phyloP scores from a whole-genome alignment of 208 protist genomes.

The Acanthamoeba triangularis region DNA sequence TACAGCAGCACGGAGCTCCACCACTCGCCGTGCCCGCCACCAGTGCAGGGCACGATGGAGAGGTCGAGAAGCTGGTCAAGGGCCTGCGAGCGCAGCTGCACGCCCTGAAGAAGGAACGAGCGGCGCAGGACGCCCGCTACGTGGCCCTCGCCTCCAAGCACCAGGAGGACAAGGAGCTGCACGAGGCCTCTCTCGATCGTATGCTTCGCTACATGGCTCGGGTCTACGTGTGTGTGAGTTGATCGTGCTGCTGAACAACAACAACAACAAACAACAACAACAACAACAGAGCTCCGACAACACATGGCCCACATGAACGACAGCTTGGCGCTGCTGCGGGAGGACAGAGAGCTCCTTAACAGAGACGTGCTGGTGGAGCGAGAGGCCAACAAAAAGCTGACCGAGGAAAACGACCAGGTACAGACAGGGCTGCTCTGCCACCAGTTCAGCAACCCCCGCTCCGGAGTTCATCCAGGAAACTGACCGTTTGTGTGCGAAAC shows the following conservation, averaged over 20 bases:
- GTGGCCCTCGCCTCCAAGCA: neutral
- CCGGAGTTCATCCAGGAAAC: too few relatives aligned
- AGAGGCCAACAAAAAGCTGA: neutral
- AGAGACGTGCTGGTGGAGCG: neutral
- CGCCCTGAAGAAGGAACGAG: slow-evolving; percentile 13
- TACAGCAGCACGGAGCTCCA: neutral
- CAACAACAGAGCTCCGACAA: slow-evolving; percentile 28
- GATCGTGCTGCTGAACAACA: neutral
- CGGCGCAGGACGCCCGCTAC: slow-evolving; percentile 10
- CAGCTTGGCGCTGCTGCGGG: neutral
- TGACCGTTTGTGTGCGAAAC: neutral
- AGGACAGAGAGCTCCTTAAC: slow-evolving; percentile 48
- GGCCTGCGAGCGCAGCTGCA: neutral
- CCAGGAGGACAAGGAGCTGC: slow-evolving; percentile 22
- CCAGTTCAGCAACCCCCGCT: too few relatives aligned
- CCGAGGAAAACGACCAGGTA: slow-evolving; percentile 12
- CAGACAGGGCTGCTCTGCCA: too few relatives aligned
- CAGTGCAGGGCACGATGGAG: neutral
- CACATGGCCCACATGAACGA: slow-evolving; percentile 47
- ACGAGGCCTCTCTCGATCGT: slow-evolving; percentile 12
- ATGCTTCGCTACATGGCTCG: neutral
- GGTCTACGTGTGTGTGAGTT: neutral
- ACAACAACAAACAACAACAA: too few relatives aligned
- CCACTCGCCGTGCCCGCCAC: neutral
- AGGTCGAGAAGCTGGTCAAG: neutral